A percentile compares a stretch with the other conserved stretches of the same genome.
Evolutionary conservation across 768 basidiomycete species (phyloP).

Genomic region (Artomyces pyxidatus): DNA sequence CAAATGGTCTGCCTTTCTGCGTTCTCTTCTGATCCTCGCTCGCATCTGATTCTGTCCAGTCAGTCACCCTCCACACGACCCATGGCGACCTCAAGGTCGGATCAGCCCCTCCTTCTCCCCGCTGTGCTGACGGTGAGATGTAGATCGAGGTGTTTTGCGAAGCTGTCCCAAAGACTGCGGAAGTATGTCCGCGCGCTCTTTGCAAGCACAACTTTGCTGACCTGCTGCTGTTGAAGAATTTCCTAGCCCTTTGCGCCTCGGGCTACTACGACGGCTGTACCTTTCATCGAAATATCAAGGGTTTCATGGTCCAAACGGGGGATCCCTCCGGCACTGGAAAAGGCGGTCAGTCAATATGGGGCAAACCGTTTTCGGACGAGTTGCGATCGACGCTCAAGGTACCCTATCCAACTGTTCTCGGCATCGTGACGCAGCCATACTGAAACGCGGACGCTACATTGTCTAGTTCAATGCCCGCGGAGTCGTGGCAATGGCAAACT

Average conservation of each 20-base stretch:
- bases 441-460: background rate
- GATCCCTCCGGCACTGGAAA: conserved; percentile 89
- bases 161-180: conserved; percentile 89
- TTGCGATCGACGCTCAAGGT: conserved; percentile 92
- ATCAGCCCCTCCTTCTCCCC: background rate
- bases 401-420: conserved; percentile 10
- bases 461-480: conserved; percentile 89
- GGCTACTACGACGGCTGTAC: conserved; percentile 78
- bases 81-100: conserved; percentile 89
- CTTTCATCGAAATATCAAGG: conserved; percentile 93
- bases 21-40: background rate
- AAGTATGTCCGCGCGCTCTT: conserved; percentile 40
- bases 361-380: conserved; percentile 86
- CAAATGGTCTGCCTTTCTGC: conserved; percentile 6
- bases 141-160: conserved; percentile 98
- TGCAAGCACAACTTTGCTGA: background rate
- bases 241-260: conserved; percentile 88
- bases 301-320: conserved; percentile 93
- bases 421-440: background rate
- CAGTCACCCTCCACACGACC: conserved; percentile 91
- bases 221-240: conserved; percentile 53
- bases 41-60: conserved; percentile 37
- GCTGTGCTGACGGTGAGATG: background rate
- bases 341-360: conserved; percentile 96
- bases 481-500: conserved; percentile 96